phyloP scores from a whole-genome alignment of 148 eudicot species.

The Chenopodium quinoa region DNA sequence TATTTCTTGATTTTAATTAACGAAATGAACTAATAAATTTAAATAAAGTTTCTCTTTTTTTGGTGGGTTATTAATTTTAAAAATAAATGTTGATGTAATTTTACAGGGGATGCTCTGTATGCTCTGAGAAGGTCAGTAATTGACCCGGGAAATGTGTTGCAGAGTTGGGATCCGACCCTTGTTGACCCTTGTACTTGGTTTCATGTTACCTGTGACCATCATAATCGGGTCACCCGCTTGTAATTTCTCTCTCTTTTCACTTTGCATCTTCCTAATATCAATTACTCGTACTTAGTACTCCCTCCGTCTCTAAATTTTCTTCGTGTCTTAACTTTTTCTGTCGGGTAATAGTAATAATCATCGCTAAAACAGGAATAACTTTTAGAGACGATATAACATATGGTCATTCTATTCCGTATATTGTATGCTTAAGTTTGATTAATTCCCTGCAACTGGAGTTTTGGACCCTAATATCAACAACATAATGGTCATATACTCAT shows the following conservation, averaged over 20 bases:
- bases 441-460: too few species aligned
- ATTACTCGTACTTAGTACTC: too few species aligned
- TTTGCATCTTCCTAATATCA: not conserved
- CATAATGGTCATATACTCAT: too few species aligned
- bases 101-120: slow-evolving; percentile 68
- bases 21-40: not conserved
- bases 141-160: slow-evolving; percentile 62
- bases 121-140: slow-evolving; percentile 57
- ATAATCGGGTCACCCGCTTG: slow-evolving; percentile 77
- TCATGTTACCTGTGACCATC: slow-evolving; percentile 73
- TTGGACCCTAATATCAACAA: too few species aligned
- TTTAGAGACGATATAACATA: too few species aligned
- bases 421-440: too few species aligned
- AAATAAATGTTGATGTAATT: too few species aligned
- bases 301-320: too few species aligned
- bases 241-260: slow-evolving; percentile 23
- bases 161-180: slow-evolving; percentile 93
- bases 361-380: too few species aligned
- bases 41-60: not conserved
- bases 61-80: not conserved
- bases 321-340: too few species aligned
- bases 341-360: too few species aligned
- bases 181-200: slow-evolving; percentile 96
- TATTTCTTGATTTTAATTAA: not conserved
- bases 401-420: too few species aligned